Evolutionary conservation across 257 asterid species (phyloP).

Genomic region (Salvia rosmarinus): DNA sequence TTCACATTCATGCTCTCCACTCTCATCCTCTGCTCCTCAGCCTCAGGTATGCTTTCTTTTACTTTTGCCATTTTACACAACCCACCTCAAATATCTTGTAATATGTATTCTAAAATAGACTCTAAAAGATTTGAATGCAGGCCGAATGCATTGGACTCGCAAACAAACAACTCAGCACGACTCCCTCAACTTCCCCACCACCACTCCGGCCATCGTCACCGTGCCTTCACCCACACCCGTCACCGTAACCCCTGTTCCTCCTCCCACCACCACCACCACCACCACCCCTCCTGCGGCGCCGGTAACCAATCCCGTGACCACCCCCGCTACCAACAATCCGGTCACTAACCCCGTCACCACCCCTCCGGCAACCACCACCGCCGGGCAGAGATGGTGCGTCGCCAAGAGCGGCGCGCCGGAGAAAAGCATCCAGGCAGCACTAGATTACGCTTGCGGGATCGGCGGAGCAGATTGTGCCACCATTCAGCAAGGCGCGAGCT

Average conservation of each 20-base stretch:
- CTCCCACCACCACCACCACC: constrained; percentile 38
- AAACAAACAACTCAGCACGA: constrained; percentile 40
- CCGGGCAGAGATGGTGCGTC: constrained; percentile 84
- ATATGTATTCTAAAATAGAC: too few relatives aligned
- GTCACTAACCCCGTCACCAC: constrained; percentile 1
- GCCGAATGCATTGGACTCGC: constrained; percentile 9
- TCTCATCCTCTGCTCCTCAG: constrained; percentile 48
- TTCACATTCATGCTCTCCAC: constrained; percentile 42
- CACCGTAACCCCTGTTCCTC: constrained; percentile 45
- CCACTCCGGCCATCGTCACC: constrained; percentile 44
- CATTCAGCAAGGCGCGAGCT: constrained; percentile 70
- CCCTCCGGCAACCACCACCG: constrained; percentile 46
- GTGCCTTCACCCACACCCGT: constrained; percentile 53
- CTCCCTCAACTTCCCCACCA: constrained; percentile 35
- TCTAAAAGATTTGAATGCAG: constrained; percentile 35
- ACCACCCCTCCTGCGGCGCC: constrained; percentile 39
- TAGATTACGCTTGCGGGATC: constrained; percentile 90
- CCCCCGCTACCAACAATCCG: constrained; percentile 19
- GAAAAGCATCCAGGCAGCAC: constrained; percentile 56
- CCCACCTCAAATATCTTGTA: too few relatives aligned
- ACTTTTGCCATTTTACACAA: too few relatives aligned
- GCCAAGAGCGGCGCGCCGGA: constrained; percentile 66
- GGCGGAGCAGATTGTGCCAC: constrained; percentile 80
- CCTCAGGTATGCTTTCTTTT: constrained; percentile 45
- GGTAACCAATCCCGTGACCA: constrained; percentile 27